Conservation (phyloP, 345 rosid species). For the Raphanus sativus region DNA sequence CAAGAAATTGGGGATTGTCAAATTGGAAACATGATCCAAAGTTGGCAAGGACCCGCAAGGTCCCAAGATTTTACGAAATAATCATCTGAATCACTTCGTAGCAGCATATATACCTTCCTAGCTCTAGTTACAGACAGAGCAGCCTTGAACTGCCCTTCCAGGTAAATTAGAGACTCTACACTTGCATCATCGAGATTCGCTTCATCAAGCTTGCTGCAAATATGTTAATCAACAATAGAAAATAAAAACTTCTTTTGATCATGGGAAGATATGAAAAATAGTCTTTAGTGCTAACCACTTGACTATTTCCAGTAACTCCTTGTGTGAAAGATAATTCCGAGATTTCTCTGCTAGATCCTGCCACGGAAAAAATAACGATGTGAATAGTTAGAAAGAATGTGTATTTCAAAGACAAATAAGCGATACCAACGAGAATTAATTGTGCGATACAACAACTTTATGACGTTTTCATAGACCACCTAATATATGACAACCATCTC, state of each 20-base stretch:
- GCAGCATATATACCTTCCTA: slow-evolving; percentile 31
- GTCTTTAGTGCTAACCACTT: slow-evolving; percentile 21
- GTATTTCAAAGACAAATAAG: neutral
- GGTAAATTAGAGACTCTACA: slow-evolving; percentile 5
- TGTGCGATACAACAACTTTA: neutral
- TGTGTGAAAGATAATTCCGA: slow-evolving; percentile 9
- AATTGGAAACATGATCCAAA: neutral
- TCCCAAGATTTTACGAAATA: neutral
- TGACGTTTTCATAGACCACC: neutral
- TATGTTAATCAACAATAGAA: neutral
- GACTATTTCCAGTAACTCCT: slow-evolving; percentile 26
- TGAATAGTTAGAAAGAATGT: neutral
- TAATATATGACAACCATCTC: neutral
- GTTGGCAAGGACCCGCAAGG: neutral
- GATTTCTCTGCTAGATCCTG: slow-evolving; percentile 19
- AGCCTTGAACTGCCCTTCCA: slow-evolving; percentile 28
- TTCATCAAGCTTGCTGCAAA: slow-evolving; percentile 34
- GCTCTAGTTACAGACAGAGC: slow-evolving; percentile 33
- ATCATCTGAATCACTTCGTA: neutral
- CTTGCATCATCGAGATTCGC: neutral
- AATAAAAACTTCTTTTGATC: neutral
- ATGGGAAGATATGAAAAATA: neutral
- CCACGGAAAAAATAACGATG: neutral
- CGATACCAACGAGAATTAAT: neutral
- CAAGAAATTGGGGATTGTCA: neutral